phyloP scores from a whole-genome alignment of 2,329 filamentous ascomycete species.

The Aureobasidium sp. region DNA sequence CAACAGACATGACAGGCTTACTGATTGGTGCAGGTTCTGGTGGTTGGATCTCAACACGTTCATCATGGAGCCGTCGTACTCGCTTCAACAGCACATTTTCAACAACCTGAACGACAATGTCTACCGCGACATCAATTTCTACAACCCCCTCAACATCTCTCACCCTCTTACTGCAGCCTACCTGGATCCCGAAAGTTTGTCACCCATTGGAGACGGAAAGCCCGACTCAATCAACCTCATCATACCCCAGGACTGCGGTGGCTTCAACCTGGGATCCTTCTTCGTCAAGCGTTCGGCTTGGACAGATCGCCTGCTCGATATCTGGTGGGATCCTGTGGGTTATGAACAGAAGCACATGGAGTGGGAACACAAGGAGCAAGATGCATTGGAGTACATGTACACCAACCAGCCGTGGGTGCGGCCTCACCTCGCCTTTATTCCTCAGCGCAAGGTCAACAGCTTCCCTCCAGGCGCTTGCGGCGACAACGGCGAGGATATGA shows the following conservation, averaged over 20 bases:
- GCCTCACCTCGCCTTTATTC: conserved; percentile 77
- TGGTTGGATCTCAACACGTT: conserved; percentile 98
- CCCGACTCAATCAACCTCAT: conserved; percentile 76
- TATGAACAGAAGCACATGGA: conserved; percentile 99
- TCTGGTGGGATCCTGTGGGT: conserved; percentile 97
- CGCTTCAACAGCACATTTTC: conserved; percentile 85
- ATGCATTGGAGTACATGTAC: conserved; percentile 89
- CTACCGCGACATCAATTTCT: conserved; percentile 93
- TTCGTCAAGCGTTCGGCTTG: conserved; percentile 78
- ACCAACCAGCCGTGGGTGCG: conserved; percentile 86
- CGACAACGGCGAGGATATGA: conserved; percentile 62
- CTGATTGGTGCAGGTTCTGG: conserved; percentile 71
- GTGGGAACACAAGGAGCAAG: conserved; percentile 98
- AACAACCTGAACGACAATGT: conserved; percentile 63
- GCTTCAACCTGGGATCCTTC: conserved; percentile 96
- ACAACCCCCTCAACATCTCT: conserved; percentile 88
- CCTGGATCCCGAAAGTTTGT: conserved; percentile 66
- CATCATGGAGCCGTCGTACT: conserved; percentile 92
- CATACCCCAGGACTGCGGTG: conserved; percentile 85
- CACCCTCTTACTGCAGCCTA: conserved; percentile 64
- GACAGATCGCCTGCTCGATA: conserved; percentile 84
- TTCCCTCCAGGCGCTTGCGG: conserved; percentile 87
- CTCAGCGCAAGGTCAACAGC: conserved; percentile 87
- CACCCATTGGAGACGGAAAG: conserved; percentile 67
- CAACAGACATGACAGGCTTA: not conserved